Evolutionary conservation across 371 early-diverging fungal genomes (phyloP).

Genomic region (Mucor circinelloides): DNA sequence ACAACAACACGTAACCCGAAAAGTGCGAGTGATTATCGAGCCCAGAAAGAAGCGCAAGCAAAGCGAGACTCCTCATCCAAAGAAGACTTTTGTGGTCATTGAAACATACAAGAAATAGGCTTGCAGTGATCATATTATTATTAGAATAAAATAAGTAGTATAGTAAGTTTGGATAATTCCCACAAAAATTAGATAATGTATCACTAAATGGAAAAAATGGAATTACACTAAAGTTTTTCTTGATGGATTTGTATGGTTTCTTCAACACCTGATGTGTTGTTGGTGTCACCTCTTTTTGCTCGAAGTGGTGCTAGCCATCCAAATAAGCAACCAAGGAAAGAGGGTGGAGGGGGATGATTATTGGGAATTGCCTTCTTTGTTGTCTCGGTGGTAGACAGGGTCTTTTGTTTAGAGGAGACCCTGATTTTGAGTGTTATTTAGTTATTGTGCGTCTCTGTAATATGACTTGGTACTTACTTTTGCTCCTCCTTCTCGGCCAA

Average conservation of each 20-base stretch:
- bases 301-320: conserved; percentile 15
- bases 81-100: not conserved
- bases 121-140: not conserved
- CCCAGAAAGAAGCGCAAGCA: not conserved
- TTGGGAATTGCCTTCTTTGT: conserved; percentile 4
- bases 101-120: not conserved
- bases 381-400: conserved; percentile 4
- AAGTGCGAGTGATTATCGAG: not conserved
- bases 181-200: not conserved
- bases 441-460: not conserved
- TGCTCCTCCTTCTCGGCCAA: conserved; percentile 22
- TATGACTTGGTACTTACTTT: not conserved
- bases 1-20: not conserved
- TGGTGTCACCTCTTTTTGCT: not conserved
- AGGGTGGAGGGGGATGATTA: conserved; percentile 14
- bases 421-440: not conserved
- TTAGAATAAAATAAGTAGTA: not conserved
- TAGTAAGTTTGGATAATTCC: not conserved
- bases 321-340: conserved; percentile 25
- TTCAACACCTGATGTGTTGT: not conserved
- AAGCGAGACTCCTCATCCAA: not conserved
- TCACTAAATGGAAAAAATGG: not conserved
- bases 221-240: conserved; percentile 4
- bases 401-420: not conserved
- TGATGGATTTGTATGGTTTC: not conserved